A percentile compares a stretch with the other conserved stretches of the same genome.
phyloP scores from a whole-genome alignment of 345 rosid species.

The Clarkia xantiana region DNA sequence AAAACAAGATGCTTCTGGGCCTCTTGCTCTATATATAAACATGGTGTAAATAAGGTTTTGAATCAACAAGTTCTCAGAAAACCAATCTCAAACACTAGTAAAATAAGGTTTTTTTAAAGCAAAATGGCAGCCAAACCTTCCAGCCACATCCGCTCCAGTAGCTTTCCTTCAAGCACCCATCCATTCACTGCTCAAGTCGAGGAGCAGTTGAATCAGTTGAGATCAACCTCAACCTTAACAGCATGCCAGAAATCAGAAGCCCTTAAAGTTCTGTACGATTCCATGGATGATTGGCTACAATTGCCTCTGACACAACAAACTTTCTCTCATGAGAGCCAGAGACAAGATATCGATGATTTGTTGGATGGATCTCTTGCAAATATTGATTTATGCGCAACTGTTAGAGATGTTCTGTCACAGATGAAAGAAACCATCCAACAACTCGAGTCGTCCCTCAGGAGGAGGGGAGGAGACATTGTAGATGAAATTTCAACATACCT shows the following conservation, averaged over 20 bases:
- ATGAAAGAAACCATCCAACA: constrained; percentile 17
- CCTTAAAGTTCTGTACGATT: constrained; percentile 9
- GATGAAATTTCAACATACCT: constrained; percentile 15
- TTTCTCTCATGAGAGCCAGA: constrained; percentile 1
- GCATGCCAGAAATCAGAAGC: too few species aligned
- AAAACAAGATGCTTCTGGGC: too few species aligned
- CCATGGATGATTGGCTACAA: constrained; percentile 11
- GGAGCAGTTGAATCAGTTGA: constrained; percentile 11
- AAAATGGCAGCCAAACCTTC: constrained; percentile 3
- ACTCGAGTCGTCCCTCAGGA: constrained; percentile 19
- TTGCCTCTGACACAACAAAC: constrained; percentile 11
- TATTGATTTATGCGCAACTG: constrained; percentile 25
- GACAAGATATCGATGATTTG: constrained; percentile 13
- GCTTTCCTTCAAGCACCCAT: constrained; percentile 10
- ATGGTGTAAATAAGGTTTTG: too few species aligned
- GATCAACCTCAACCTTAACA: constrained; percentile 5
- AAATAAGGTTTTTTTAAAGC: too few species aligned
- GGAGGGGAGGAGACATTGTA: constrained; percentile 12
- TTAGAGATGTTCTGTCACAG: constrained; percentile 23
- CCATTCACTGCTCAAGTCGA: constrained; percentile 6
- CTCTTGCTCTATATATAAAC: too few species aligned
- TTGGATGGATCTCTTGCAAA: constrained; percentile 26
- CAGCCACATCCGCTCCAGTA: constrained; percentile 13
- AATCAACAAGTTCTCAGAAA: too few species aligned
- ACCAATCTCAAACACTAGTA: too few species aligned